phyloP scores from a whole-genome alignment of 192 early-diverging fungal genomes.

The Coemansia umbellata region DNA sequence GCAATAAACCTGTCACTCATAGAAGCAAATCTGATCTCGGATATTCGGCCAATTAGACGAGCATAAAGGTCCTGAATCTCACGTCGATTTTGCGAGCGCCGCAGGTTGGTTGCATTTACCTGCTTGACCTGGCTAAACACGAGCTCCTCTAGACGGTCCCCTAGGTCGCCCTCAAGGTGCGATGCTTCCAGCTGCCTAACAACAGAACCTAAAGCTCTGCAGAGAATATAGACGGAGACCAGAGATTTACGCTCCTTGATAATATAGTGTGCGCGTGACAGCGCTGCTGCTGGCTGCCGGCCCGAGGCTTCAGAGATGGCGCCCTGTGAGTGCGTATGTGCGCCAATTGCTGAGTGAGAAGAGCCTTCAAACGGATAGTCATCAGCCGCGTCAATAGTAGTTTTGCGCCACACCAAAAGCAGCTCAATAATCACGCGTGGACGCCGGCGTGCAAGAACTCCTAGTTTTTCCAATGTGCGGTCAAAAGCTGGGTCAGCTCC shows the following conservation, averaged over 20 bases:
- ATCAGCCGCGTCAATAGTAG: conserved; percentile 52
- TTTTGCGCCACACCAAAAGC: conserved; percentile 73
- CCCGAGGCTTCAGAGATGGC: not conserved
- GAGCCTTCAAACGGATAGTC: conserved; percentile 38
- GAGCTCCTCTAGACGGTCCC: conserved; percentile 86
- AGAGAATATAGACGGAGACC: conserved; percentile 80
- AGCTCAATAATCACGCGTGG: conserved; percentile 82
- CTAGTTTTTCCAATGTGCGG: conserved; percentile 70
- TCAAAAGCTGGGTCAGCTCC: conserved; percentile 80
- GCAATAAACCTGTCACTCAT: conserved; percentile 93
- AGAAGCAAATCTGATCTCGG: conserved; percentile 83
- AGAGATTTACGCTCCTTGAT: conserved; percentile 52
- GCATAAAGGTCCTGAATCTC: conserved; percentile 90
- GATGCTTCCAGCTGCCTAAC: conserved; percentile 68
- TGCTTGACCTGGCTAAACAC: conserved; percentile 87
- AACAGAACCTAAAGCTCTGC: conserved; percentile 82
- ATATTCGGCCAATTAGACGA: conserved; percentile 88
- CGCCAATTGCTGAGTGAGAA: conserved; percentile 3
- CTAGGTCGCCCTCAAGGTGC: conserved; percentile 75
- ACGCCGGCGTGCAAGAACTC: conserved; percentile 74
- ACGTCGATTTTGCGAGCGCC: conserved; percentile 70
- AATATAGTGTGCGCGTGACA: conserved; percentile 45
- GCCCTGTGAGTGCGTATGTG: conserved; percentile 9
- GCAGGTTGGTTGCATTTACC: conserved; percentile 71
- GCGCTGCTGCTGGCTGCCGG: conserved; percentile 2